Conservation (phyloP, 1,139 yeast species). For the Blastobotrys capitulatus region DNA sequence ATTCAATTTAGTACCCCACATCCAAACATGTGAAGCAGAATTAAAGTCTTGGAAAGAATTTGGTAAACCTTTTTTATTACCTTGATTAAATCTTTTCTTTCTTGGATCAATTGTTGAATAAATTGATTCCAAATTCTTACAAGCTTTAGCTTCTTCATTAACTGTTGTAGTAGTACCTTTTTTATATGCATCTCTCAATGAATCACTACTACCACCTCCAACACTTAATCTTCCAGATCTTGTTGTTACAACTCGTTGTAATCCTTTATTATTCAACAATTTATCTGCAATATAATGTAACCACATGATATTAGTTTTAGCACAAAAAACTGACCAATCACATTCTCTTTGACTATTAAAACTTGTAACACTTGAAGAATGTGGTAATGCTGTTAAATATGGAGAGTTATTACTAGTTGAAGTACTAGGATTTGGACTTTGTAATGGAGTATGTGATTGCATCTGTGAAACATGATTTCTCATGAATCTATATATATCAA, state of each 20-base stretch:
- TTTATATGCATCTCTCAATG: constrained; percentile 22
- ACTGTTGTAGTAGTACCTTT: constrained; percentile 13
- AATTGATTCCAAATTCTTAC: constrained; percentile 26
- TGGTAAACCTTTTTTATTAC: constrained; percentile 14
- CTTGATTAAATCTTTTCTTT: constrained; percentile 24
- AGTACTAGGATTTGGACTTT: constrained; percentile 11
- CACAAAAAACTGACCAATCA: constrained; percentile 41
- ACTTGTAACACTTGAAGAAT: not conserved
- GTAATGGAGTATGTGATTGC: constrained; percentile 4
- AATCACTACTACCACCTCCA: constrained; percentile 20
- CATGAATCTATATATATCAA: constrained; percentile 49
- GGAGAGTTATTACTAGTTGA: not conserved
- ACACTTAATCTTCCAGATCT: constrained; percentile 25
- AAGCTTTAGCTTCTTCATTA: constrained; percentile 25
- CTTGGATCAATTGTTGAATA: constrained; percentile 35
- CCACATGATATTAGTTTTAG: constrained; percentile 47
- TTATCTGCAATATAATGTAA: constrained; percentile 43
- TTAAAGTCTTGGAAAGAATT: constrained; percentile 23
- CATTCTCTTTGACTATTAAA: constrained; percentile 14
- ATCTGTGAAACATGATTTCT: constrained; percentile 24
- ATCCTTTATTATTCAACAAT: constrained; percentile 37
- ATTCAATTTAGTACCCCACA: constrained; percentile 25
- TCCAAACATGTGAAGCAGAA: constrained; percentile 27
- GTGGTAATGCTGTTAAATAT: not conserved
- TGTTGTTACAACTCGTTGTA: constrained; percentile 22